Evolutionary conservation across 1,139 yeast species (phyloP).

Genomic region (Debaryomyces singareniensis): DNA sequence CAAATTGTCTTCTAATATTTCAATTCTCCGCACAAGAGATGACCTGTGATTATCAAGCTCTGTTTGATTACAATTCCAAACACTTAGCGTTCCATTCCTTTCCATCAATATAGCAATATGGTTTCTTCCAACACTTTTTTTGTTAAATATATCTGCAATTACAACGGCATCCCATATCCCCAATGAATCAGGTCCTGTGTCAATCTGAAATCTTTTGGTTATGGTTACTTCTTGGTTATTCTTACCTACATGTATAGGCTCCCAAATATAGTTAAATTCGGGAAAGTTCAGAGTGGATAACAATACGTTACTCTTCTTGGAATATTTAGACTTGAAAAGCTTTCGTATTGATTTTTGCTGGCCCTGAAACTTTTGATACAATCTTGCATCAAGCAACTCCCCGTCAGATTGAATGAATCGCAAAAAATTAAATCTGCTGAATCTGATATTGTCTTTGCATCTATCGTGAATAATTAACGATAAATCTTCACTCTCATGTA

Average conservation of each 20-base stretch:
- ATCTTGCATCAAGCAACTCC: conserved; percentile 10
- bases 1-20: conserved; percentile 8
- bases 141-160: conserved; percentile 24
- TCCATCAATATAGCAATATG: conserved; percentile 46
- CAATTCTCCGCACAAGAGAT: conserved; percentile 14
- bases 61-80: conserved; percentile 57
- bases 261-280: conserved; percentile 64
- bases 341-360: conserved; percentile 74
- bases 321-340: conserved; percentile 49
- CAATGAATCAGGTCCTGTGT: conserved; percentile 11
- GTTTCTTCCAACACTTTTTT: conserved; percentile 14
- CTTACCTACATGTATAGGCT: conserved; percentile 28
- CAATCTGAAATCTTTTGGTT: conserved; percentile 30
- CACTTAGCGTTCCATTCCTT: conserved; percentile 45
- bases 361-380: conserved; percentile 63
- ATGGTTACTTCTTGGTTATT: conserved; percentile 18
- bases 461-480: conserved; percentile 34
- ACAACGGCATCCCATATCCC: conserved; percentile 28
- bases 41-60: conserved; percentile 25
- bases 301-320: conserved; percentile 18
- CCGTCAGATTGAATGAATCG: conserved; percentile 6
- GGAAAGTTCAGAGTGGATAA: conserved; percentile 38
- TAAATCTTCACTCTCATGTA: conserved; percentile 12
- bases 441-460: conserved; percentile 29
- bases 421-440: conserved; percentile 16